These are phyloP conservation scores for Eimeria acervulina DNA, from an alignment of 169 alveolate genomes.

Conservation along the genomic window DNA sequence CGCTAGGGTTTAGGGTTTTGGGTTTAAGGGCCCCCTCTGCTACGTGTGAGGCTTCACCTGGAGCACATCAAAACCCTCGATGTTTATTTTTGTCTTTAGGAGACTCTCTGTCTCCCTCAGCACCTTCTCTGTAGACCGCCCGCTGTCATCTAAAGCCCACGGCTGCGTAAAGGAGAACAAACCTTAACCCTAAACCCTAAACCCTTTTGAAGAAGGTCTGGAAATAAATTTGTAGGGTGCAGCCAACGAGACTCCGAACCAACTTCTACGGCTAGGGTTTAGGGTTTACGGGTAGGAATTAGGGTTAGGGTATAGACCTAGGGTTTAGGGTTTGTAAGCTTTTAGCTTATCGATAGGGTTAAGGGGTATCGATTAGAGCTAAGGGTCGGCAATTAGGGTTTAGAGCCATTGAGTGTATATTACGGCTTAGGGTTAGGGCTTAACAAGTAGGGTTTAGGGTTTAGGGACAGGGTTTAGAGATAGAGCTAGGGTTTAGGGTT, in stretches of 20 bases:
- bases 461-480: background rate
- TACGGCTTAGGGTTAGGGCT: background rate
- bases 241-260: background rate
- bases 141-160: constrained; percentile 51
- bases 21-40: background rate
- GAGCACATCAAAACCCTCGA: constrained; percentile 9
- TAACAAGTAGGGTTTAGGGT: background rate
- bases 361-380: no score
- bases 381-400: background rate
- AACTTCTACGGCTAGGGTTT: background rate
- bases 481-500: background rate
- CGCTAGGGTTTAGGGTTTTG: background rate
- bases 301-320: background rate
- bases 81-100: background rate
- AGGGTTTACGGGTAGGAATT: background rate
- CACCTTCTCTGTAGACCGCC: constrained; percentile 2
- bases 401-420: background rate
- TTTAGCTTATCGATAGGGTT: background rate
- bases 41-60: background rate
- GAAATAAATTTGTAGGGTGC: background rate
- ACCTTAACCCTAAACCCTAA: background rate
- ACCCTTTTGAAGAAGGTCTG: background rate
- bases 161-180: background rate
- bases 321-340: background rate
- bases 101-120: background rate